Evolutionary conservation across 805 yeast genomes (phyloP).

Genomic region (Naumovozyma baii): DNA sequence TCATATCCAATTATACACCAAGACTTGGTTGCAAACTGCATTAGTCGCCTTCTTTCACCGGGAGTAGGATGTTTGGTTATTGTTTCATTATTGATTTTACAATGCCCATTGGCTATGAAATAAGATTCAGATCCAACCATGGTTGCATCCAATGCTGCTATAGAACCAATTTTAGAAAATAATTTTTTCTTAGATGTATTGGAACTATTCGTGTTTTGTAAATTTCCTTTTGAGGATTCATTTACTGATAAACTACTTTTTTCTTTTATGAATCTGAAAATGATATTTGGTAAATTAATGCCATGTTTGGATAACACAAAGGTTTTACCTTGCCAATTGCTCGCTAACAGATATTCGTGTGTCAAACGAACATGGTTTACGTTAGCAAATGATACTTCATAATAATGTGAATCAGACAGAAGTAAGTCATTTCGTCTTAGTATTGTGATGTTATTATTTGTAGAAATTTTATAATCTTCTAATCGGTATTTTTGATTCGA

Average conservation of each 20-base stretch:
- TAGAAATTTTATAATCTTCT: neutral
- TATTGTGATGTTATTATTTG: neutral
- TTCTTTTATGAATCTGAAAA: conserved; percentile 8
- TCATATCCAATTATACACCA: conserved; percentile 29
- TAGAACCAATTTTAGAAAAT: conserved; percentile 4
- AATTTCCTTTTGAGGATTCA: conserved; percentile 21
- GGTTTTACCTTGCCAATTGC: conserved; percentile 21
- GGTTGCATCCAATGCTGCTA: conserved; percentile 4
- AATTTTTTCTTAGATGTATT: neutral
- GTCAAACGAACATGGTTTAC: conserved; percentile 11
- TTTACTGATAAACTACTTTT: conserved; percentile 17
- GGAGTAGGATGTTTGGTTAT: neutral
- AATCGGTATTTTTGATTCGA: neutral
- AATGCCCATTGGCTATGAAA: too few relatives aligned
- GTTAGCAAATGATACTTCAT: conserved; percentile 6
- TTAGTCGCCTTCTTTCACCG: conserved; percentile 15
- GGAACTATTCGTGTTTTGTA: conserved; percentile 5
- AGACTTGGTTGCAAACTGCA: conserved; percentile 6
- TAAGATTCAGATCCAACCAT: too few relatives aligned
- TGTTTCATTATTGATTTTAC: too few relatives aligned
- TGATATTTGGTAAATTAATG: neutral
- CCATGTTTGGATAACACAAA: conserved; percentile 5
- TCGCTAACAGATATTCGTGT: conserved; percentile 4
- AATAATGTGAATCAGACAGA: neutral
- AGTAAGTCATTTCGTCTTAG: neutral